phyloP scores from a whole-genome alignment of 306 rosid genomes.

The Arachis stenosperma region DNA sequence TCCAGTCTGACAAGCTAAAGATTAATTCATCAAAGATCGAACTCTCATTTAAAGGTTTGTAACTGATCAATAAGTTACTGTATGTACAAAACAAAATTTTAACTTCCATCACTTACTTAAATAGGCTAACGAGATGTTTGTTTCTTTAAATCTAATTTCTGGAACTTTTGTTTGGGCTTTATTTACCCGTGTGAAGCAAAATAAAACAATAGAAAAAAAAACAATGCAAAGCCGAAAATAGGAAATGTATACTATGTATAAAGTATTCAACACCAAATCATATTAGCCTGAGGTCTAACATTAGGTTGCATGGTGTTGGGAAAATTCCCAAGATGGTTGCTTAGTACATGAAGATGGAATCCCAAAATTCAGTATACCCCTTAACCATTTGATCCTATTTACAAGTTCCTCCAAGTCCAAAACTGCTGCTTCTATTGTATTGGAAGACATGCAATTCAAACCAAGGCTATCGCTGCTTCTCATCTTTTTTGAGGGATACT shows the following conservation, averaged over 20 bases:
- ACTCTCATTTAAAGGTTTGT: too few relatives aligned
- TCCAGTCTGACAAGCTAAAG: too few relatives aligned
- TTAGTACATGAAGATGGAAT: conserved; percentile 44
- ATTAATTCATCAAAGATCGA: too few relatives aligned
- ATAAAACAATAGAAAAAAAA: background rate
- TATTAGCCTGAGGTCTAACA: conserved; percentile 25
- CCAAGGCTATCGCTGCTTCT: conserved; percentile 39
- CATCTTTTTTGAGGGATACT: conserved; percentile 48
- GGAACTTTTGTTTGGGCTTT: background rate
- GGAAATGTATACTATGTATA: background rate
- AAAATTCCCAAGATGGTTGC: conserved; percentile 60
- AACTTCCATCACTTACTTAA: too few relatives aligned
- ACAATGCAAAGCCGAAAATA: background rate
- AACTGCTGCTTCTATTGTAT: conserved; percentile 61
- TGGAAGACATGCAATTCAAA: conserved; percentile 53
- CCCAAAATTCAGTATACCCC: conserved; percentile 52
- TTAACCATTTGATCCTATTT: conserved; percentile 70
- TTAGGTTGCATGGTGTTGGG: conserved; percentile 43
- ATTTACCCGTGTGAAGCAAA: background rate
- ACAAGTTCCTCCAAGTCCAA: conserved; percentile 85
- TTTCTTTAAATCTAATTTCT: background rate
- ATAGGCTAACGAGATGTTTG: too few relatives aligned
- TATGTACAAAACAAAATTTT: too few relatives aligned
- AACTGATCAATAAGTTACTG: too few relatives aligned
- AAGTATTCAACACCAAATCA: background rate